These are phyloP conservation scores for Beauveria caledonica DNA, from an alignment of 2,329 filamentous ascomycete genomes.

Conservation along the genomic window DNA sequence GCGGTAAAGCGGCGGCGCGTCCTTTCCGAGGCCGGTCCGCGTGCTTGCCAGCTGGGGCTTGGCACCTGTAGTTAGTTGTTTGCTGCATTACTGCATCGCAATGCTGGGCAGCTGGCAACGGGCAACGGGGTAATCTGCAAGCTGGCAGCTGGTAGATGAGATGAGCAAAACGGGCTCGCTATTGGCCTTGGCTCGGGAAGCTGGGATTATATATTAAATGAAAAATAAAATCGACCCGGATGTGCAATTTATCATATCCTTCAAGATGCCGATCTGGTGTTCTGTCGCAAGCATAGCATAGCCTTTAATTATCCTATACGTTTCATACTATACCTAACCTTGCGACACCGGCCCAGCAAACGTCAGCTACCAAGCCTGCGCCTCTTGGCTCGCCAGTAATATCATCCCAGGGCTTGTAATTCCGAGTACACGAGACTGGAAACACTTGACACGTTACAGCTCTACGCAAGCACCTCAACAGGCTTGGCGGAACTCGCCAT, in stretches of 20 bases:
- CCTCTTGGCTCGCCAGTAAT: background rate
- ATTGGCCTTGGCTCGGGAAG: background rate
- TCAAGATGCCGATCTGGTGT: too few relatives aligned
- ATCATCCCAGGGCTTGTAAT: background rate
- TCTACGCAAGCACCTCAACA: background rate
- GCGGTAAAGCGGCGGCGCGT: constrained; percentile 7
- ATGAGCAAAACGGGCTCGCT: background rate
- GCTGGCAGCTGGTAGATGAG: background rate
- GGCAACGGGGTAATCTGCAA: background rate
- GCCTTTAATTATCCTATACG: too few relatives aligned
- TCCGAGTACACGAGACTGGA: background rate
- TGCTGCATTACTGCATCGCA: too few relatives aligned
- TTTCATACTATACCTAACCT: too few relatives aligned
- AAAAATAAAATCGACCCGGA: too few relatives aligned
- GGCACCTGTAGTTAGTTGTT: background rate
- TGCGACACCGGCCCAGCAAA: background rate
- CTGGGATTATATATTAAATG: too few relatives aligned
- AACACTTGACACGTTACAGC: background rate
- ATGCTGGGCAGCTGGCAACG: background rate
- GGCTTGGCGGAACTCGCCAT: background rate
- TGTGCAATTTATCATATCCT: too few relatives aligned
- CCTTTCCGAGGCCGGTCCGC: background rate
- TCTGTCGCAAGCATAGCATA: too few relatives aligned
- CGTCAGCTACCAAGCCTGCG: background rate
- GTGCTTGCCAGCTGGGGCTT: background rate